phyloP scores from a whole-genome alignment of 2,329 filamentous ascomycete genomes.

The Alternaria alternata region DNA sequence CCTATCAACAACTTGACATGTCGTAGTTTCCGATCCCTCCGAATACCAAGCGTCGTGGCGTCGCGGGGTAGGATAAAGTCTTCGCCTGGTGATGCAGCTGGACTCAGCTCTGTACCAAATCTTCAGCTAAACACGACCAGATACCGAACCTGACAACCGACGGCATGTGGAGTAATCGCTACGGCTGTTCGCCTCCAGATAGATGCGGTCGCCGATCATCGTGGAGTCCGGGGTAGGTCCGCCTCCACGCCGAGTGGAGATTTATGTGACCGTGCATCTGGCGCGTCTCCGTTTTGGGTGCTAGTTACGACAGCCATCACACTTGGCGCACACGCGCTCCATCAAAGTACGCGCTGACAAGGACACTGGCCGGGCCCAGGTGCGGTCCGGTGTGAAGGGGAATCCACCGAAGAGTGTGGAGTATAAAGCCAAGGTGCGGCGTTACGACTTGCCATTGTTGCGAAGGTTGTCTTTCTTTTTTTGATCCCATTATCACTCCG shows the following conservation, averaged over 20 bases:
- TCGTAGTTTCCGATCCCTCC: background rate
- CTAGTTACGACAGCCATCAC: conserved; percentile 6
- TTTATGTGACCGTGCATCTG: background rate
- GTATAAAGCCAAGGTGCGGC: conserved; percentile 16
- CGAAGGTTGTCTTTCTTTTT: background rate
- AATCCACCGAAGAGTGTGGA: background rate
- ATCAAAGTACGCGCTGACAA: conserved; percentile 8
- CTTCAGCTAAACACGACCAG: background rate
- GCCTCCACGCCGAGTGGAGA: conserved; percentile 19
- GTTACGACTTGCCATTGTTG: conserved; percentile 14
- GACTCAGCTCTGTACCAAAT: background rate
- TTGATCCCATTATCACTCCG: background rate
- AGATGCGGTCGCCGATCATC: conserved; percentile 9
- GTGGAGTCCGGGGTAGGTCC: conserved; percentile 12
- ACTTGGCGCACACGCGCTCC: conserved; percentile 14
- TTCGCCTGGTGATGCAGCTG: background rate
- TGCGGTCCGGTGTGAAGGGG: conserved; percentile 3
- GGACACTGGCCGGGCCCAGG: conserved; percentile 9
- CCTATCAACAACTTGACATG: conserved; percentile 4
- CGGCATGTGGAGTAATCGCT: conserved; percentile 4
- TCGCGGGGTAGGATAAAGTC: conserved; percentile 7
- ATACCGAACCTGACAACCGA: conserved; percentile 23
- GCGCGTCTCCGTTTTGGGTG: conserved; percentile 3
- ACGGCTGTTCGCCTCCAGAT: conserved; percentile 13
- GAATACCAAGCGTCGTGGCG: conserved; percentile 12